Evolutionary conservation across 2,329 filamentous ascomycete genomes (phyloP), one percentile per base, ranked within the genome.

Genomic region (Paraphaeosphaeria sporulosa): DNA sequence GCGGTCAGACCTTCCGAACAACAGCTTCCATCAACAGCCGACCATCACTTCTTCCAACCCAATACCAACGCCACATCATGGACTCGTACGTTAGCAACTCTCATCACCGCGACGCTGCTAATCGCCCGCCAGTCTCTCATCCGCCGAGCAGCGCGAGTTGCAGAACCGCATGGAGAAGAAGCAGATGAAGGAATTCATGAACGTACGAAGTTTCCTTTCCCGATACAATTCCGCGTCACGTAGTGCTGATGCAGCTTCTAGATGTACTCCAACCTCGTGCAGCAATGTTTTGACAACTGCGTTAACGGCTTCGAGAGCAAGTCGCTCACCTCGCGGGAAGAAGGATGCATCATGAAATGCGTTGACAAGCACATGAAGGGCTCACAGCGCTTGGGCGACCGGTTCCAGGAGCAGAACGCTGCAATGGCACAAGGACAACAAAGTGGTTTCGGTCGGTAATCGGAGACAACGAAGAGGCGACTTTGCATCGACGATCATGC

Each of bases 161-260:
- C 90, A 96, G 82, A 83, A 88, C 82, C 93, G 95, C 81, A 94
- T 99, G 88, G 93, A 98, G 85, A 91, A 92, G 83, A 96, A 95
- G 83, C 95, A 99, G 83, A 92, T 99, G 86, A 97, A 97, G 84
- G 94, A 98, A 79, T 98, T 99, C 78, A 97, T 98, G 90, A 91
- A 88, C 74, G 95, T 98, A 86, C 71, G 92, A 85, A 58, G 13
- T 25, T 5, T 4, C 27, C n/a, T 3, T 40, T 58, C 62, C 49
- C 55, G 54, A 21, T 23, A 48, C n/a, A n/a, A 43, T 36, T 17
- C 36, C 48, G 32, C n/a, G 43, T 55, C 51, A 30, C 34, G 38
- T 17, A 13, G 40, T 32, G 21, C 59, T 58, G 42, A 61, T 40
- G 55, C 5, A 43, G 32, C 34, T 17, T 50, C 13, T 67, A 90